Evolutionary conservation across 2,329 filamentous ascomycete genomes (phyloP).

Genomic region (Monosporascus sp.): DNA sequence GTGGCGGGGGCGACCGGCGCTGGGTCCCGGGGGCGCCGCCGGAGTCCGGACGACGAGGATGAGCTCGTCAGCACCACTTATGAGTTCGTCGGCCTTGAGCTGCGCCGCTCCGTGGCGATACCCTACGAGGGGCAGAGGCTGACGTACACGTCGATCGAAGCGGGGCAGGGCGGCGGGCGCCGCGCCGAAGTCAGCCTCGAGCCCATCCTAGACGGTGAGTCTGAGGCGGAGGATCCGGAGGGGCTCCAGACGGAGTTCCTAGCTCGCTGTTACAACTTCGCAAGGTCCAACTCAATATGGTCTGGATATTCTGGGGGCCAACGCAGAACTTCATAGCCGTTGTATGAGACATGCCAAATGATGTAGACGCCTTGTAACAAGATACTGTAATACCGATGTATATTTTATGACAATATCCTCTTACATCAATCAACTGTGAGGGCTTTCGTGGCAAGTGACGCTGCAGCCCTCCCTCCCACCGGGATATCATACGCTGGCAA

Average conservation of each 20-base stretch:
- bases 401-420: background rate
- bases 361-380: background rate
- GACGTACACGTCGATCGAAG: slow-evolving; percentile 48
- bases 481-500: no score
- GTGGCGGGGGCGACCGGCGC: no score
- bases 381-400: background rate
- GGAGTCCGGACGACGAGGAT: background rate
- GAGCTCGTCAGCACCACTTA: slow-evolving; percentile 25
- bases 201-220: slow-evolving; percentile 12
- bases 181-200: slow-evolving; percentile 46
- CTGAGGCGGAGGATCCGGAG: background rate
- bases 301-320: slow-evolving; percentile 3
- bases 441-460: no score
- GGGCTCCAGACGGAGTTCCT: slow-evolving; percentile 14
- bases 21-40: no score
- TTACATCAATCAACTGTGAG: no score
- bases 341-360: no score
- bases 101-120: slow-evolving; percentile 41
- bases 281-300: slow-evolving; percentile 9
- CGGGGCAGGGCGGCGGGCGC: slow-evolving; percentile 44
- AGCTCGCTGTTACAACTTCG: slow-evolving; percentile 13
- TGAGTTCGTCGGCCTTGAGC: slow-evolving; percentile 47
- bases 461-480: no score
- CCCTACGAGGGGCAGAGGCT: slow-evolving; percentile 40
- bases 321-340: background rate